Percentiles rank a stretch among this genome's conserved stretches.
These are phyloP conservation scores for Hanseniaspora hatyaiensis DNA, from an alignment of 805 yeast genomes.

Conservation along the genomic window DNA sequence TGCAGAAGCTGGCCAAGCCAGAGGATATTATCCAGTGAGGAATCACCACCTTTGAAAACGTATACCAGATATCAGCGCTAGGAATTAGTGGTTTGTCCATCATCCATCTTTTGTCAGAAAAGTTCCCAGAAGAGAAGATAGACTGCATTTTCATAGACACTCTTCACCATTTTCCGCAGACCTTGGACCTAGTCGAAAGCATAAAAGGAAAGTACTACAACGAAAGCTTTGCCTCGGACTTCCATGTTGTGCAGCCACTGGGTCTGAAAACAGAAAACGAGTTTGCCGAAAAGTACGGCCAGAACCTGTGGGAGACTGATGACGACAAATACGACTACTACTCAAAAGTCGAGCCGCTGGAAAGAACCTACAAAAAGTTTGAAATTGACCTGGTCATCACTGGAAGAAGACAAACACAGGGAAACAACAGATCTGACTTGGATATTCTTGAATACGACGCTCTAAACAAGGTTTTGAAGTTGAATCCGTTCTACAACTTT, in stretches of 20 bases:
- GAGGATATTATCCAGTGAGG: slow-evolving; percentile 76
- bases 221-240: slow-evolving; percentile 31
- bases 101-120: slow-evolving; percentile 51
- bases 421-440: slow-evolving; percentile 63
- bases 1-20: slow-evolving; percentile 44
- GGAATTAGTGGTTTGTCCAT: slow-evolving; percentile 88
- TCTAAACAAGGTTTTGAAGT: slow-evolving; percentile 59
- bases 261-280: slow-evolving; percentile 47
- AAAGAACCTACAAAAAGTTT: slow-evolving; percentile 66
- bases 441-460: slow-evolving; percentile 69
- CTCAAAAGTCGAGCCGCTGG: slow-evolving; percentile 87
- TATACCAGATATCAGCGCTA: slow-evolving; percentile 88
- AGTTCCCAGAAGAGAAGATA: slow-evolving; percentile 18
- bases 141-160: slow-evolving; percentile 74
- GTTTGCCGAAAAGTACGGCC: slow-evolving; percentile 60
- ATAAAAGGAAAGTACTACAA: slow-evolving; percentile 42
- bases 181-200: slow-evolving; percentile 55
- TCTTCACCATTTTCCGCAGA: slow-evolving; percentile 89
- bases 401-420: slow-evolving; percentile 83
- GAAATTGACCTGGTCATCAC: slow-evolving; percentile 77
- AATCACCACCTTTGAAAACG: slow-evolving; percentile 62
- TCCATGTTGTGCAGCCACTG: slow-evolving; percentile 59
- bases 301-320: slow-evolving; percentile 68
- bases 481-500: slow-evolving; percentile 84
- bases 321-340: slow-evolving; percentile 72